Percentiles rank a stretch among this genome's conserved stretches.
Conservation (phyloP, 2,329 filamentous ascomycete genomes). For the Exutisphaerella laricina region DNA sequence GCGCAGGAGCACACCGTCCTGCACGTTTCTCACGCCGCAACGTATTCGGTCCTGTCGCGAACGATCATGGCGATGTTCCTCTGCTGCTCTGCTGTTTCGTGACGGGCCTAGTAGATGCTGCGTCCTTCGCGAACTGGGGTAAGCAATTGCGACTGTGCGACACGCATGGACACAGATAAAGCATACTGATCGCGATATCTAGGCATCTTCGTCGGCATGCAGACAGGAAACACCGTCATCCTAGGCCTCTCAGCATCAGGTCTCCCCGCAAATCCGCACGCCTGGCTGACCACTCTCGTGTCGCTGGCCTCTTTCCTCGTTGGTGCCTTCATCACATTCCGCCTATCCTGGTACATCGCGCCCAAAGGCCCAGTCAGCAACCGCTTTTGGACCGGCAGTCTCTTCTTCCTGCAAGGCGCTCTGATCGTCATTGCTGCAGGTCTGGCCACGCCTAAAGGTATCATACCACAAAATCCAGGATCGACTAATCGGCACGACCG, state of each 20-base stretch:
- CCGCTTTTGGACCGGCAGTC: conserved; percentile 38
- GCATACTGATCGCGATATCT: background rate
- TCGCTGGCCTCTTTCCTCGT: conserved; percentile 51
- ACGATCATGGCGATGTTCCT: conserved; percentile 29
- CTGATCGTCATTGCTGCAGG: conserved; percentile 51
- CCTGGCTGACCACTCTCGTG: conserved; percentile 50
- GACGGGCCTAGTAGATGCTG: conserved; percentile 45
- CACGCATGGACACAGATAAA: no score
- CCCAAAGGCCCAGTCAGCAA: conserved; percentile 33
- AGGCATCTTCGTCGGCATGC: conserved; percentile 46
- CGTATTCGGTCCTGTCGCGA: conserved; percentile 30
- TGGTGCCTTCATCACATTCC: conserved; percentile 45
- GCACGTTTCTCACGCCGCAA: no score
- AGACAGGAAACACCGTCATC: conserved; percentile 60
- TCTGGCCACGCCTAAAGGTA: conserved; percentile 42
- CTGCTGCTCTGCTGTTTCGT: conserved; percentile 42
- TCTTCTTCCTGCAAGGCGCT: conserved; percentile 49
- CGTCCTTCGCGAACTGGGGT: conserved; percentile 34
- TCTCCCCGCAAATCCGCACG: conserved; percentile 48
- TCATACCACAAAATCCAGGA: conserved; percentile 43
- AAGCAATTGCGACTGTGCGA: no score
- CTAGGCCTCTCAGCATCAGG: conserved; percentile 53
- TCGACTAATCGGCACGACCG: conserved; percentile 19
- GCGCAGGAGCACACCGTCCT: no score
- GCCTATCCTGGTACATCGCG: conserved; percentile 37